These are phyloP conservation scores for Fusarium falciforme DNA, from an alignment of 2,329 filamentous ascomycete genomes.

Conservation along the genomic window DNA sequence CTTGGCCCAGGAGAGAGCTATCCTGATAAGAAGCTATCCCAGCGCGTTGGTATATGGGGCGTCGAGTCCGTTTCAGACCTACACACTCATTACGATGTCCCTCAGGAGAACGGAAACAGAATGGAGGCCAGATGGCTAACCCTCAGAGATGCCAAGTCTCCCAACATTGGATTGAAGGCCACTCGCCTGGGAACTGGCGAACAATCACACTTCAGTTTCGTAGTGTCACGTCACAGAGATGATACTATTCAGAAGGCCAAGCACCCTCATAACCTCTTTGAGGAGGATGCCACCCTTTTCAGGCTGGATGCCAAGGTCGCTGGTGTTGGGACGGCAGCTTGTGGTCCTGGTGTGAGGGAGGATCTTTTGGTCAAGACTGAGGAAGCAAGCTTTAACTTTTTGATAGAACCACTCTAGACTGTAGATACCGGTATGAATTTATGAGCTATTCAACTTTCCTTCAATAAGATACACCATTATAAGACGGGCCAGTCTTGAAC, in stretches of 20 bases:
- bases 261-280: slow-evolving; percentile 72
- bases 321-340: slow-evolving; percentile 62
- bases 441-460: neutral
- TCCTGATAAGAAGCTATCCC: slow-evolving; percentile 69
- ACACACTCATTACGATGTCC: slow-evolving; percentile 71
- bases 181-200: slow-evolving; percentile 23
- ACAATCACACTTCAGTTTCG: slow-evolving; percentile 60
- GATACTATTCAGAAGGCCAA: slow-evolving; percentile 66
- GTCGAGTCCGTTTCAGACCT: slow-evolving; percentile 59
- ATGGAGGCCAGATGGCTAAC: slow-evolving; percentile 69
- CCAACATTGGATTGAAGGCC: slow-evolving; percentile 34
- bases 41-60: slow-evolving; percentile 63
- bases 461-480: neutral
- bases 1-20: slow-evolving; percentile 74
- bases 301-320: slow-evolving; percentile 60
- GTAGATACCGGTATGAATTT: neutral
- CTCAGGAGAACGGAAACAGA: slow-evolving; percentile 75
- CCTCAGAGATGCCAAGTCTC: slow-evolving; percentile 39
- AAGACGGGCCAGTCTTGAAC: neutral
- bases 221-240: slow-evolving; percentile 64
- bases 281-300: slow-evolving; percentile 58
- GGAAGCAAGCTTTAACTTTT: slow-evolving; percentile 56
- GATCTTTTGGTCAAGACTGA: slow-evolving; percentile 57
- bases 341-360: slow-evolving; percentile 60
- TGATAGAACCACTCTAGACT: slow-evolving; percentile 47